Conservation (phyloP, 345 rosid genomes). For the Heritiera fomes region DNA sequence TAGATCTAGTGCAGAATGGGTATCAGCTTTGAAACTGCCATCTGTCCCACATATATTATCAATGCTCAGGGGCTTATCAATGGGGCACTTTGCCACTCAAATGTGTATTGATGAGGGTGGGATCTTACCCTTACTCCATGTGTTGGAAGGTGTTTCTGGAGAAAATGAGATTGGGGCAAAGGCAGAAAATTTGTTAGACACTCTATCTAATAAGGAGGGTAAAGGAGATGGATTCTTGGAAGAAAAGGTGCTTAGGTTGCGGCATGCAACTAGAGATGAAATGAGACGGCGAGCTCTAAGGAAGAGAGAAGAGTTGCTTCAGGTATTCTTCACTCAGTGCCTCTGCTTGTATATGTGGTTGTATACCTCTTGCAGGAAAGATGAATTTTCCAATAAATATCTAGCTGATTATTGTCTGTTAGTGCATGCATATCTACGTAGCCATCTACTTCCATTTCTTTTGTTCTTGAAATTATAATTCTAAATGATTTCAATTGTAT, state of each 20-base stretch:
- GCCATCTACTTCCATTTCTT: neutral
- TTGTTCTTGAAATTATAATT: neutral
- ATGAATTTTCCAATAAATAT: neutral
- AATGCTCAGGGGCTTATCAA: slow-evolving; percentile 94
- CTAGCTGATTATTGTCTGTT: neutral
- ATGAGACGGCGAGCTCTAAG: slow-evolving; percentile 90
- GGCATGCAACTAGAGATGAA: slow-evolving; percentile 90
- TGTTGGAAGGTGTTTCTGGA: slow-evolving; percentile 89
- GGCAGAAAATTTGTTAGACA: slow-evolving; percentile 95
- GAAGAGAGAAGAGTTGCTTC: slow-evolving; percentile 79
- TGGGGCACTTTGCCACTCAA: slow-evolving; percentile 92
- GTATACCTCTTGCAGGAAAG: neutral
- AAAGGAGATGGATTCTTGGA: slow-evolving; percentile 94
- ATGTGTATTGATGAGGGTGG: slow-evolving; percentile 83
- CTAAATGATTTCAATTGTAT: neutral
- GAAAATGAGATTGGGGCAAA: slow-evolving; percentile 97
- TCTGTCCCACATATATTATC: slow-evolving; percentile 91
- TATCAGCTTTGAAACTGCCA: slow-evolving; percentile 64
- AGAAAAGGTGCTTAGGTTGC: slow-evolving; percentile 70
- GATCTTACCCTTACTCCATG: slow-evolving; percentile 82
- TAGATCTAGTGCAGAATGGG: slow-evolving; percentile 43
- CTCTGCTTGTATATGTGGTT: neutral
- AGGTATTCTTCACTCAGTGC: slow-evolving; percentile 47
- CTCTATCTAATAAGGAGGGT: slow-evolving; percentile 83
- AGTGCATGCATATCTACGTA: neutral